Conservation (phyloP, 306 rosid genomes). For the Carpinus viminea region DNA sequence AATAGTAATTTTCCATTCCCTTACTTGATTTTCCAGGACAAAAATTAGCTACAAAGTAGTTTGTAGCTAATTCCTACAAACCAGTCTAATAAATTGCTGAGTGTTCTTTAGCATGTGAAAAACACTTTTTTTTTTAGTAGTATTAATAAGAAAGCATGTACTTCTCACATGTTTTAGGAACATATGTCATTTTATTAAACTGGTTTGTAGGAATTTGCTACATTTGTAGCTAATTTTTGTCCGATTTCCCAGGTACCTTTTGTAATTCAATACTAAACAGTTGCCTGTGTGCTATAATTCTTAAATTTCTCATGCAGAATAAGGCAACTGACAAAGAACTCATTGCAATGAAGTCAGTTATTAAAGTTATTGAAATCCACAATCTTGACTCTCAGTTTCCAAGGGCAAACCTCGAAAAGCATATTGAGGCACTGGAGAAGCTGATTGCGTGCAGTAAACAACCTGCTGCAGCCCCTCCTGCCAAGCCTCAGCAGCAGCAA, state of each 20-base stretch:
- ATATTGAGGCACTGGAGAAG: conserved; percentile 58
- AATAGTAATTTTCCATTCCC: conserved; percentile 43
- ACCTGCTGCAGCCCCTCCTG: conserved; percentile 38
- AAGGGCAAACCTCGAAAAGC: conserved; percentile 49
- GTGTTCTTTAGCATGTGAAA: too few relatives aligned
- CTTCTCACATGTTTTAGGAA: too few relatives aligned
- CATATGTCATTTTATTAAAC: too few relatives aligned
- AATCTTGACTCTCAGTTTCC: conserved; percentile 72
- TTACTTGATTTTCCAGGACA: conserved; percentile 15
- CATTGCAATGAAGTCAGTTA: conserved; percentile 55
- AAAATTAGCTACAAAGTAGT: too few relatives aligned
- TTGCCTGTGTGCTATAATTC: conserved; percentile 24
- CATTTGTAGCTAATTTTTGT: too few relatives aligned
- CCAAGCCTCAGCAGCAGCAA: conserved; percentile 33
- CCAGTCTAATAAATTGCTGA: too few relatives aligned
- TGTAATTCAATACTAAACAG: not conserved
- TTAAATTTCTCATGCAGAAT: conserved; percentile 45
- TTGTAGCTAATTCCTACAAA: too few relatives aligned
- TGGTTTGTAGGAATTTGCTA: too few relatives aligned
- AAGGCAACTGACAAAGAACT: conserved; percentile 64
- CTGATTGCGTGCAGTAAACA: conserved; percentile 44
- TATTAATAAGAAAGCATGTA: too few relatives aligned
- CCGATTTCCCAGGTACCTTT: not conserved
- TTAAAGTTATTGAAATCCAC: conserved; percentile 56
- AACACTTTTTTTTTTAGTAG: too few relatives aligned